Percentiles rank a stretch among this genome's conserved stretches.
These are phyloP conservation scores for Crithidia expoeki DNA, from an alignment of 208 protist genomes.

Conservation along the genomic window DNA sequence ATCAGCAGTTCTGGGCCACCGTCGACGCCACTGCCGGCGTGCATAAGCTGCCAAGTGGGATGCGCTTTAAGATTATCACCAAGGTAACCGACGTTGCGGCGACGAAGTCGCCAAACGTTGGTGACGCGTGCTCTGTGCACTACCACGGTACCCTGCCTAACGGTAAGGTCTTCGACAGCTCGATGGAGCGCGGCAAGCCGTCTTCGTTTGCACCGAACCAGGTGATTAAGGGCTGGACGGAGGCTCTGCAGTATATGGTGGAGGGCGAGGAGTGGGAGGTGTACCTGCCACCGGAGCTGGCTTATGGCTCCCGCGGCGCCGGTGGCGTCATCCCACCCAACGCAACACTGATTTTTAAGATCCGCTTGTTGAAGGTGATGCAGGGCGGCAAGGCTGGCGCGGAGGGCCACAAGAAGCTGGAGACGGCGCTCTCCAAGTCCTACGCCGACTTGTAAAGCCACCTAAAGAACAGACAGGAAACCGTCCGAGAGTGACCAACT, in stretches of 20 bases:
- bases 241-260: slow-evolving; percentile 86
- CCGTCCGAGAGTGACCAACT: too few species aligned
- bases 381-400: slow-evolving; percentile 59
- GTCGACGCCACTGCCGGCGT: slow-evolving; percentile 45
- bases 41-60: slow-evolving; percentile 76
- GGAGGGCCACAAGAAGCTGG: slow-evolving; percentile 52
- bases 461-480: not conserved
- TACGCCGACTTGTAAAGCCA: slow-evolving; percentile 53
- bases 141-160: slow-evolving; percentile 75
- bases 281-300: slow-evolving; percentile 73
- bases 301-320: slow-evolving; percentile 73
- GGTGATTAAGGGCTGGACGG: slow-evolving; percentile 86
- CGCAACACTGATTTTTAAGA: slow-evolving; percentile 79
- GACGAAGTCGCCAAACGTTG: slow-evolving; percentile 45
- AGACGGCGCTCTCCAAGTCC: slow-evolving; percentile 50
- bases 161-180: slow-evolving; percentile 87
- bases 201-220: slow-evolving; percentile 67
- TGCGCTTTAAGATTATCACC: slow-evolving; percentile 74
- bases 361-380: slow-evolving; percentile 73
- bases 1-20: slow-evolving; percentile 50
- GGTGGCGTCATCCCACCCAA: slow-evolving; percentile 67
- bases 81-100: slow-evolving; percentile 35
- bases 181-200: slow-evolving; percentile 65
- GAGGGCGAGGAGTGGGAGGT: slow-evolving; percentile 89
- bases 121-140: slow-evolving; percentile 75